Conservation (phyloP, 257 asterid species). For the Leonotis leonurus region DNA sequence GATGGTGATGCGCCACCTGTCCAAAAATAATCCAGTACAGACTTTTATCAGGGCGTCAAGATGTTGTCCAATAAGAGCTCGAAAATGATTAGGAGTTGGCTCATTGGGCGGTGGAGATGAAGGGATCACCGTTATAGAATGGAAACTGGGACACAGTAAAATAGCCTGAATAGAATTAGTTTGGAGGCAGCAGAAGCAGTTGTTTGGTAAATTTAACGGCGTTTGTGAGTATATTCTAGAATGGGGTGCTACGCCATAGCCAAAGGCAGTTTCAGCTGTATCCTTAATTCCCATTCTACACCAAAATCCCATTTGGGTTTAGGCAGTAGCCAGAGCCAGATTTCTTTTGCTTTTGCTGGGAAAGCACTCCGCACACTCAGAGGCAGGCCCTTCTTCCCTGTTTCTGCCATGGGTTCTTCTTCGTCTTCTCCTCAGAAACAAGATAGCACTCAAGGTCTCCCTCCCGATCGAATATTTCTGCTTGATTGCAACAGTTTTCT, state of each 20-base stretch:
- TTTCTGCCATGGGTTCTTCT: slow-evolving; percentile 80
- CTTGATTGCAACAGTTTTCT: not conserved
- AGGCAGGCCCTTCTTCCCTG: slow-evolving; percentile 15
- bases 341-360: slow-evolving; percentile 24
- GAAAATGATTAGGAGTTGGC: not conserved
- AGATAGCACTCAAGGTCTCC: slow-evolving; percentile 54
- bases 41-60: not conserved
- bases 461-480: not conserved
- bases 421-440: slow-evolving; percentile 65
- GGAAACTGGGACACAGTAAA: not conserved
- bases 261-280: slow-evolving; percentile 17
- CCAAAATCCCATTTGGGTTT: slow-evolving; percentile 31
- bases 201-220: not conserved
- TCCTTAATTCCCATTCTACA: slow-evolving; percentile 17
- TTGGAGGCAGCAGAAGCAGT: not conserved
- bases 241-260: slow-evolving; percentile 42
- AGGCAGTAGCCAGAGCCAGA: not conserved
- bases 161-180: not conserved
- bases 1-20: not conserved
- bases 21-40: not conserved
- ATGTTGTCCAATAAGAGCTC: not conserved
- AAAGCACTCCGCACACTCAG: not conserved
- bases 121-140: not conserved
- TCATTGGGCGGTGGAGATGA: not conserved
- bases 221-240: not conserved